Conservation (phyloP, 2,329 filamentous ascomycete genomes). For the Zymoseptoria ardabiliae region DNA sequence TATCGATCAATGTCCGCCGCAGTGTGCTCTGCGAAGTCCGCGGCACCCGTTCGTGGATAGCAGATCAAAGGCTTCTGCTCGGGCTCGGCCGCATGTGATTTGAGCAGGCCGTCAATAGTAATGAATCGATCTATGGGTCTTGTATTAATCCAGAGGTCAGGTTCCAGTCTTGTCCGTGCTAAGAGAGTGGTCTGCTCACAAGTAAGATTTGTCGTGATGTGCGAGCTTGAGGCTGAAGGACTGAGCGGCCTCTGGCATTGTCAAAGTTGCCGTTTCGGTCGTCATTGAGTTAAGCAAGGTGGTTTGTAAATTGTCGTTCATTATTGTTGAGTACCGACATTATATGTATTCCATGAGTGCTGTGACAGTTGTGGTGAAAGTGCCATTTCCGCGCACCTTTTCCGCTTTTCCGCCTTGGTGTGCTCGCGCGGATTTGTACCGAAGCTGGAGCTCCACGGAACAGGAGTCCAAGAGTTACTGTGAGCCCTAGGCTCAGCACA, state of each 20-base stretch:
- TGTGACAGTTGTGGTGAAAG: neutral
- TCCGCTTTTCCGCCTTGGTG: neutral
- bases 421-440: neutral
- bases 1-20: conserved; percentile 22
- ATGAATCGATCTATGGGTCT: conserved; percentile 19
- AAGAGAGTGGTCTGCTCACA: conserved; percentile 1
- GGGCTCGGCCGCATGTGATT: conserved; percentile 24
- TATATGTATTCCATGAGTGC: neutral
- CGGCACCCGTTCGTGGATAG: conserved; percentile 22
- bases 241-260: neutral
- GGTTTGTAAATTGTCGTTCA: neutral
- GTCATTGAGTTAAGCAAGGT: neutral
- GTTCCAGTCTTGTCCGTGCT: neutral
- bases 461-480: neutral
- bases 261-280: neutral
- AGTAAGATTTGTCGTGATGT: conserved; percentile 17
- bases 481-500: neutral
- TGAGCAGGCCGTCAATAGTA: conserved; percentile 29
- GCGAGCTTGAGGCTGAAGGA: conserved; percentile 9
- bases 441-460: neutral
- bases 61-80: conserved; percentile 26
- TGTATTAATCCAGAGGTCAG: neutral
- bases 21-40: conserved; percentile 27
- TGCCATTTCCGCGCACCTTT: neutral
- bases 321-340: neutral